Percentiles rank a stretch among this genome's conserved stretches.
These are phyloP conservation scores for Brasenia schreberi DNA, from an alignment of 164 flowering plant genomes.

Conservation along the genomic window DNA sequence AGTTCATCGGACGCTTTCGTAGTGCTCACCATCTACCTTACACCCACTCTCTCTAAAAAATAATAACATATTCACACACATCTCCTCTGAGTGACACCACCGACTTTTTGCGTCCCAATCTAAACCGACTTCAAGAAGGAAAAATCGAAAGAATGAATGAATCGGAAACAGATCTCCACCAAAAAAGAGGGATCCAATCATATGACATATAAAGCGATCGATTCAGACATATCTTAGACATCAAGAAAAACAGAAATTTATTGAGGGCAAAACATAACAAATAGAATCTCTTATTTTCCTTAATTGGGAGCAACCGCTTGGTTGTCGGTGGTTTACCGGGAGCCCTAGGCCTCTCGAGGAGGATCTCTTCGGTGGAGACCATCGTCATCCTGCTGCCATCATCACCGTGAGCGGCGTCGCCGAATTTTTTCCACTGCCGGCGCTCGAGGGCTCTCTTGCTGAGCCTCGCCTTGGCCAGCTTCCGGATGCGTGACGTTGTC, in stretches of 20 bases:
- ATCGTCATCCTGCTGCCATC: slow-evolving; percentile 54
- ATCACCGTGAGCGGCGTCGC: slow-evolving; percentile 68
- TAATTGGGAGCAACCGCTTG: not conserved
- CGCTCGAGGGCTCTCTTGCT: slow-evolving; percentile 75
- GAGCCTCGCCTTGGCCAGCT: slow-evolving; percentile 63
- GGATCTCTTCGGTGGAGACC: slow-evolving; percentile 86
- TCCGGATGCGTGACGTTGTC: slow-evolving; percentile 54
- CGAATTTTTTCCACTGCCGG: slow-evolving; percentile 72
- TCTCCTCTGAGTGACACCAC: too few relatives aligned
- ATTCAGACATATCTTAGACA: not conserved
- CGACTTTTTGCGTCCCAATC: too few relatives aligned
- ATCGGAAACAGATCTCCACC: not conserved
- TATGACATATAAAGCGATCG: not conserved
- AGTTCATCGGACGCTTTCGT: too few relatives aligned
- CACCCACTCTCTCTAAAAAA: too few relatives aligned
- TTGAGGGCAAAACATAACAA: too few relatives aligned
- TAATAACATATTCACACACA: too few relatives aligned
- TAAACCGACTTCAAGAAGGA: not conserved
- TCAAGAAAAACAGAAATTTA: not conserved
- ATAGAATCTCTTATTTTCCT: too few relatives aligned
- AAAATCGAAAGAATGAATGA: not conserved
- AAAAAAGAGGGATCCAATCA: too few relatives aligned
- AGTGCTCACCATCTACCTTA: too few relatives aligned
- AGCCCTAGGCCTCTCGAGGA: slow-evolving; percentile 64
- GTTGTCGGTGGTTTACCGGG: slow-evolving; percentile 30